Conservation (phyloP, 768 basidiomycete species). For the Leucosporidium scottii region DNA sequence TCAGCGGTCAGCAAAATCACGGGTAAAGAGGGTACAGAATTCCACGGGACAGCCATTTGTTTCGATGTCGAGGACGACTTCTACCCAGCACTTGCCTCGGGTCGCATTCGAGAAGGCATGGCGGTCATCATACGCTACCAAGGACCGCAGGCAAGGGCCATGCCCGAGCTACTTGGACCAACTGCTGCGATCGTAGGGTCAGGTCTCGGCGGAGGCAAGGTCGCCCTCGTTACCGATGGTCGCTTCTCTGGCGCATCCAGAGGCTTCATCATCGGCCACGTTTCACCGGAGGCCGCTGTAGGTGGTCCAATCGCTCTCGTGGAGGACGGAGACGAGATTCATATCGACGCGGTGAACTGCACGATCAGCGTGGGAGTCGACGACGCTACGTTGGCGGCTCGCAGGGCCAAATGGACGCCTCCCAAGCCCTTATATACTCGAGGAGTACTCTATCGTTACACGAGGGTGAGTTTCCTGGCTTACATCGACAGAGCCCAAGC, state of each 20-base stretch:
- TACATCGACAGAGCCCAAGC: too few species aligned
- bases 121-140: conserved; percentile 79
- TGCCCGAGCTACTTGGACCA: conserved; percentile 49
- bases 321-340: conserved; percentile 68
- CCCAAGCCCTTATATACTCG: conserved; percentile 60
- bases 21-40: conserved; percentile 78
- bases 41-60: conserved; percentile 53
- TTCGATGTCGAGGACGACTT: conserved; percentile 54
- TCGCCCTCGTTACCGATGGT: conserved; percentile 79
- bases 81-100: conserved; percentile 63
- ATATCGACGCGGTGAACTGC: conserved; percentile 62
- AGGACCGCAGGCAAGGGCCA: conserved; percentile 70
- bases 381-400: conserved; percentile 57
- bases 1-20: conserved; percentile 88
- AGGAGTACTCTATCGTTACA: conserved; percentile 71
- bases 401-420: conserved; percentile 64
- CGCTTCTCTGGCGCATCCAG: conserved; percentile 77
- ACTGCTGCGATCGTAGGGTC: conserved; percentile 80
- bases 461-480: conserved; percentile 46
- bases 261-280: conserved; percentile 54
- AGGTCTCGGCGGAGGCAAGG: conserved; percentile 61
- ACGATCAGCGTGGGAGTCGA: conserved; percentile 66
- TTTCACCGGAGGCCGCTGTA: conserved; percentile 60
- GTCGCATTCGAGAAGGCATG: conserved; percentile 67
- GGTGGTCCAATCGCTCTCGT: conserved; percentile 85